Evolutionary conservation across 2,329 filamentous ascomycete genomes (phyloP), one percentile per base, ranked within the genome.

Genomic region (Hypoxylon sp.): DNA sequence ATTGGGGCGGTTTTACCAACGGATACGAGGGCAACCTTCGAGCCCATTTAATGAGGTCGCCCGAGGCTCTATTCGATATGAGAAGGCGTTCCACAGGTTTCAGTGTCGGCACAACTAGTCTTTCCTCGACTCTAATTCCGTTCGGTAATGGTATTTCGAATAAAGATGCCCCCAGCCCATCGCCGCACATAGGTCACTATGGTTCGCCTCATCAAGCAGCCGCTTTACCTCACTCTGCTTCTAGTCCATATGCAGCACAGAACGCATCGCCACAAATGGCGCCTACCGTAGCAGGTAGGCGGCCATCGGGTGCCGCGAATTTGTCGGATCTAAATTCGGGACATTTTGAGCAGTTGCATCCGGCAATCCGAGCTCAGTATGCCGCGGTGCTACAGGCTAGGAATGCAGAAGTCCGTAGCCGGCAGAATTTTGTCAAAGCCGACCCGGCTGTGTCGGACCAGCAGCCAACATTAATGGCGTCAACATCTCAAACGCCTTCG

Each of bases 1-100:
- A 82, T 1, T 83, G 81, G 79, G 85, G 86, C 25, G 88, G 88
- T 0, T 90, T 90, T 72, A 88, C 85, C 35, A 90, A 90, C 67
- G 87, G 87, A 3, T 89, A 89, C 63, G 86, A 89, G 76, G 86
- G 85, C 20, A 85, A 85, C 53, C 67, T 85, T 17, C 80, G 81
- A 54, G 82, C 82, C 17, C 83, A 86, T 64, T 67, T 86, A 49
- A 81, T 84, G 77, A 81, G 79, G 60, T 79, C 79, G 8, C 81
- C 81, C 22, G 77, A 82, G 40, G 78, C 80, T 3, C 75, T 83
- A 2, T 80, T 79, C 53, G 69, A 70, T 10, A 73, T 77, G 17
- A 74, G 68, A 44, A 75, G 65, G 40, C 72, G 72, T 57, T 73
- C 74, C 33, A 64, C 64, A 35, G 65, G 71, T n/a, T 72, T 72